phyloP scores from a whole-genome alignment of 2,329 filamentous ascomycete species.

The Rutstroemia sp. region DNA sequence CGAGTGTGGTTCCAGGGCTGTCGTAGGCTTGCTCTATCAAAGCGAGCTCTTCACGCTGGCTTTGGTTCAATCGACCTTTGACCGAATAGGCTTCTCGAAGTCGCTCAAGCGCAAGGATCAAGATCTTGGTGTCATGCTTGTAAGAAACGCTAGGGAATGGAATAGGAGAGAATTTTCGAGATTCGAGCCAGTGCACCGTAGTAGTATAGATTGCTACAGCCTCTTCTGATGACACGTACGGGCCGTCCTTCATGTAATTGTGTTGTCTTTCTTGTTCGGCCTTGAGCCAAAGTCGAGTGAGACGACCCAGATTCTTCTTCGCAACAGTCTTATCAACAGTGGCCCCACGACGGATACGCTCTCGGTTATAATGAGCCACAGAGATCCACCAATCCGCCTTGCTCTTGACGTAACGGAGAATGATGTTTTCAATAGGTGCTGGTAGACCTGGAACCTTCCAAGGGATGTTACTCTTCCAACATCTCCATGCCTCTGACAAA shows the following conservation, averaged over 20 bases:
- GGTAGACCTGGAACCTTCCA: slow-evolving; percentile 98
- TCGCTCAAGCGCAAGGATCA: slow-evolving; percentile 90
- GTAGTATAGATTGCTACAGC: slow-evolving; percentile 98
- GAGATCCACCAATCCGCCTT: slow-evolving; percentile 99
- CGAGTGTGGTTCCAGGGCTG: slow-evolving; percentile 89
- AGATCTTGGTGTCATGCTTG: slow-evolving; percentile 98
- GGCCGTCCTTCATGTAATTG: slow-evolving; percentile 99
- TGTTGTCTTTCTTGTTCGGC: slow-evolving; percentile 97
- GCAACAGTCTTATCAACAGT: slow-evolving; percentile 99
- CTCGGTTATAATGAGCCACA: slow-evolving; percentile 96
- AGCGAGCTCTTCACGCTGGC: slow-evolving; percentile 91
- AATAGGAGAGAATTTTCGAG: slow-evolving; percentile 95
- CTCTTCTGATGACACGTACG: slow-evolving; percentile 96
- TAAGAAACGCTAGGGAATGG: slow-evolving; percentile 98
- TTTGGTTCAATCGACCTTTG: slow-evolving; percentile 94
- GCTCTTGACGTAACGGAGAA: slow-evolving; percentile 95
- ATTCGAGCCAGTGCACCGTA: slow-evolving; percentile 97
- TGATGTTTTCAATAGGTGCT: slow-evolving; percentile 97
- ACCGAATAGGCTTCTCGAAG: slow-evolving; percentile 95
- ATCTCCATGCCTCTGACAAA: slow-evolving; percentile 95
- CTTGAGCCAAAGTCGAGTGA: slow-evolving; percentile 95
- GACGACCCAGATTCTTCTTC: slow-evolving; percentile 94
- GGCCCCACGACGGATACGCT: slow-evolving; percentile 90
- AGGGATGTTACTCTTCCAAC: slow-evolving; percentile 99
- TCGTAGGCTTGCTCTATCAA: slow-evolving; percentile 98